Evolutionary conservation across 805 yeast genomes (phyloP).

Genomic region (Torulaspora maleeae): DNA sequence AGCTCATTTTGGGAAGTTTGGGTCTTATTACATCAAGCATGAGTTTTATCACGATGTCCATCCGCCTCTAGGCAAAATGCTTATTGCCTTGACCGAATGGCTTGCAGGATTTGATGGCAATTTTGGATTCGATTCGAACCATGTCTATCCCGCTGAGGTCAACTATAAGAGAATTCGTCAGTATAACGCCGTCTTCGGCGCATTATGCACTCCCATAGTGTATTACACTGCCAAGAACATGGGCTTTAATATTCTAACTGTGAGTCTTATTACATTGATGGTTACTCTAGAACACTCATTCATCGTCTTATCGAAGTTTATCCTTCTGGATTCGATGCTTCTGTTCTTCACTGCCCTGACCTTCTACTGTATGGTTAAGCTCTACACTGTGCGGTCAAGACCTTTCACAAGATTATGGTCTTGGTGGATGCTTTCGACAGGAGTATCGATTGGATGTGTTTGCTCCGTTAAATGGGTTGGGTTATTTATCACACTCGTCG

Average conservation of each 20-base stretch:
- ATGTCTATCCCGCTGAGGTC: conserved; percentile 65
- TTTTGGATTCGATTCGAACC: conserved; percentile 85
- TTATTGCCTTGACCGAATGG: conserved; percentile 83
- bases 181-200: conserved; percentile 80
- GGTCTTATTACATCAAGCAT: conserved; percentile 81
- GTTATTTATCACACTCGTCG: conserved; percentile 54
- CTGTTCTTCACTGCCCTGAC: conserved; percentile 86
- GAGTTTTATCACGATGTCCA: conserved; percentile 95
- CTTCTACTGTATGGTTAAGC: conserved; percentile 63
- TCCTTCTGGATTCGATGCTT: conserved; percentile 86
- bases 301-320: conserved; percentile 81
- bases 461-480: conserved; percentile 89
- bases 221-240: conserved; percentile 74
- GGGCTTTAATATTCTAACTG: conserved; percentile 64
- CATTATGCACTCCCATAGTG: conserved; percentile 80
- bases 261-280: conserved; percentile 78
- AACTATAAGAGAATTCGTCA: conserved; percentile 83
- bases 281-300: conserved; percentile 78
- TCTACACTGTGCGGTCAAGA: conserved; percentile 53
- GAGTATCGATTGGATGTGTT: conserved; percentile 72
- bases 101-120: conserved; percentile 83
- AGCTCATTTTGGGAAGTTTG: conserved; percentile 96
- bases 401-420: conserved; percentile 71
- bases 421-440: conserved; percentile 56
- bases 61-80: conserved; percentile 94